Evolutionary conservation across 805 yeast genomes (phyloP).

Genomic region (Limtongia smithiae): DNA sequence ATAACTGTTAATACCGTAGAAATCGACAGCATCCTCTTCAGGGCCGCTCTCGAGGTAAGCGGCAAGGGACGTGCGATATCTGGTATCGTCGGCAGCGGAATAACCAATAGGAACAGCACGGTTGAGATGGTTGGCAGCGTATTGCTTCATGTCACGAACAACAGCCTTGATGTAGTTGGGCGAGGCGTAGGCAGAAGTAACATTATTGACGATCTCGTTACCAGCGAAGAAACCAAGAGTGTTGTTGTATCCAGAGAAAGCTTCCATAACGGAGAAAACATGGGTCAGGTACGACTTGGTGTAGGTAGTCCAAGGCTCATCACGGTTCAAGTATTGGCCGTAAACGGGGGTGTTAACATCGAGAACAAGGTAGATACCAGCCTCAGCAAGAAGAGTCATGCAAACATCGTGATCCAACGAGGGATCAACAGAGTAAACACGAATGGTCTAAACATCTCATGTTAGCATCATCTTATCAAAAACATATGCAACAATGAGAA

Average conservation of each 20-base stretch:
- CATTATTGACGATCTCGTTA: slow-evolving; percentile 83
- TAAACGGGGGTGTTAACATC: slow-evolving; percentile 87
- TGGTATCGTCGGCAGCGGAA: slow-evolving; percentile 91
- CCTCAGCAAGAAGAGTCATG: slow-evolving; percentile 85
- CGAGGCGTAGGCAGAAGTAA: slow-evolving; percentile 54
- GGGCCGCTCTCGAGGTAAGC: slow-evolving; percentile 75
- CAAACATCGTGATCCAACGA: slow-evolving; percentile 79
- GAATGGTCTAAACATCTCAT: slow-evolving; percentile 54
- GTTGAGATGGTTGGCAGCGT: slow-evolving; percentile 47
- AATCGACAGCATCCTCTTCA: slow-evolving; percentile 54
- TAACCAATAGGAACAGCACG: slow-evolving; percentile 86
- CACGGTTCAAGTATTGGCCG: slow-evolving; percentile 76
- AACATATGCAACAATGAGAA: background rate
- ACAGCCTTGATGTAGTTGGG: slow-evolving; percentile 77
- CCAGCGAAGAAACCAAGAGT: slow-evolving; percentile 91
- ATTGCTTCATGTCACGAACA: slow-evolving; percentile 74
- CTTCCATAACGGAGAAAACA: slow-evolving; percentile 72
- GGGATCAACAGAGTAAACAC: slow-evolving; percentile 86
- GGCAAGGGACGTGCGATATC: slow-evolving; percentile 71
- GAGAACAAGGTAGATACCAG: slow-evolving; percentile 85
- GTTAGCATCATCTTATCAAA: too few relatives aligned
- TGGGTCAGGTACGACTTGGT: slow-evolving; percentile 66
- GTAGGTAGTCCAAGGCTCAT: slow-evolving; percentile 92
- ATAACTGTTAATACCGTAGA: slow-evolving; percentile 76
- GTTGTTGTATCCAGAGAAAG: slow-evolving; percentile 79